Evolutionary conservation across 164 flowering plant genomes (phyloP).

Genomic region (Santalum album): DNA sequence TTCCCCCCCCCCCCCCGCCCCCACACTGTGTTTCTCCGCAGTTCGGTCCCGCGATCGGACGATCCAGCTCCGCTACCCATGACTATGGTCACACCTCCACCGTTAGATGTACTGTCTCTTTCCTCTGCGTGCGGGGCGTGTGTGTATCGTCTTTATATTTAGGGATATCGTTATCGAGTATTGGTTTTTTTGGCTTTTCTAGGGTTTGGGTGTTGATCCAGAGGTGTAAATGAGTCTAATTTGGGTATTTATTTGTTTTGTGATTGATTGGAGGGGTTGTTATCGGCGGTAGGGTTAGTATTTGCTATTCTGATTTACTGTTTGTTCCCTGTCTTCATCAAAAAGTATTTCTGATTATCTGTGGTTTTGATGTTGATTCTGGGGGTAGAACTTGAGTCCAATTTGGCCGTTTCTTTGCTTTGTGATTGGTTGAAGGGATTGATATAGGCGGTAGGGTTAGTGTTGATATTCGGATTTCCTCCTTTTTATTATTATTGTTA

Average conservation of each 20-base stretch:
- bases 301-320: no score
- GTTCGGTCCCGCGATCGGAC: slow-evolving; percentile 31
- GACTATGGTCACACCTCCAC: slow-evolving; percentile 71
- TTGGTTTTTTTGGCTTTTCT: no score
- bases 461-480: slow-evolving; percentile 22
- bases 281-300: no score
- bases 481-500: no score
- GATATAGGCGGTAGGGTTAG: slow-evolving; percentile 9
- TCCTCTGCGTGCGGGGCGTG: not conserved
- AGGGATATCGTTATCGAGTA: no score
- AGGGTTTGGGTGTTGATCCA: no score
- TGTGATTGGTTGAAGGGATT: slow-evolving; percentile 25
- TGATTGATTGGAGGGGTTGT: no score
- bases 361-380: not conserved
- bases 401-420: not conserved
- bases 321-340: no score
- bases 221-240: no score
- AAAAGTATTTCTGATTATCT: no score
- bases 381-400: not conserved
- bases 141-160: not conserved
- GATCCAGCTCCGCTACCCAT: slow-evolving; percentile 25
- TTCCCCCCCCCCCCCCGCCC: slow-evolving; percentile 1
- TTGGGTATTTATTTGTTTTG: no score
- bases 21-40: not conserved
- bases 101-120: slow-evolving; percentile 41